Conservation (phyloP, 495 filamentous ascomycete genomes). For the Gamarada debralockiae region DNA sequence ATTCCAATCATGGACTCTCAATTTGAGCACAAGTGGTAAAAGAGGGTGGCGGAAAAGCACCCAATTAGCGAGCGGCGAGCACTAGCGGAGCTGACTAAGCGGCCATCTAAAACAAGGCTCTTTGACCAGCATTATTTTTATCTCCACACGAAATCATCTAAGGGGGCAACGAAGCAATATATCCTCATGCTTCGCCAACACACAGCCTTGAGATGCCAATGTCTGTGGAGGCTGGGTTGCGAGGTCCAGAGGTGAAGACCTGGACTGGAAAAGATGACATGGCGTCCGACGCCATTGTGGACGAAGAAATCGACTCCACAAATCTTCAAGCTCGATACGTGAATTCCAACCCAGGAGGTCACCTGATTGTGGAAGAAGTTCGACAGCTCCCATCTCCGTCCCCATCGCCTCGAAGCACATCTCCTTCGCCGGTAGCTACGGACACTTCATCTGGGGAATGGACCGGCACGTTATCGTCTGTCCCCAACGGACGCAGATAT, state of each 20-base stretch:
- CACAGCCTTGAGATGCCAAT: not conserved
- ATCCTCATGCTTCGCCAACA: not conserved
- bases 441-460: conserved; percentile 4
- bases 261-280: not conserved
- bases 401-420: conserved; percentile 15
- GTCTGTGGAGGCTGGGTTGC: conserved; percentile 1
- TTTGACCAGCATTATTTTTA: too few species aligned
- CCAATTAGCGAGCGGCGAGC: too few species aligned
- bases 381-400: conserved; percentile 22
- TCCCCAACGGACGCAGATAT: conserved; percentile 9
- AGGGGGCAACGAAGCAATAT: not conserved
- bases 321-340: not conserved
- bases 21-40: too few species aligned
- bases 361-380: conserved; percentile 8
- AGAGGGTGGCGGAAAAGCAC: too few species aligned
- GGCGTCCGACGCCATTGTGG: not conserved
- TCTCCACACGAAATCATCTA: too few species aligned
- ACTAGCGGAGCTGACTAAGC: too few species aligned
- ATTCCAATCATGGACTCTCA: too few species aligned
- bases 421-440: conserved; percentile 10
- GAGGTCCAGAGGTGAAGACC: not conserved
- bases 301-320: not conserved
- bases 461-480: not conserved
- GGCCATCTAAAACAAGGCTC: too few species aligned
- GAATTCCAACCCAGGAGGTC: not conserved